A percentile compares a stretch with the other conserved stretches of the same genome.
Evolutionary conservation across 2,329 filamentous ascomycete genomes (phyloP).

Genomic region (Curvularia spicifera): DNA sequence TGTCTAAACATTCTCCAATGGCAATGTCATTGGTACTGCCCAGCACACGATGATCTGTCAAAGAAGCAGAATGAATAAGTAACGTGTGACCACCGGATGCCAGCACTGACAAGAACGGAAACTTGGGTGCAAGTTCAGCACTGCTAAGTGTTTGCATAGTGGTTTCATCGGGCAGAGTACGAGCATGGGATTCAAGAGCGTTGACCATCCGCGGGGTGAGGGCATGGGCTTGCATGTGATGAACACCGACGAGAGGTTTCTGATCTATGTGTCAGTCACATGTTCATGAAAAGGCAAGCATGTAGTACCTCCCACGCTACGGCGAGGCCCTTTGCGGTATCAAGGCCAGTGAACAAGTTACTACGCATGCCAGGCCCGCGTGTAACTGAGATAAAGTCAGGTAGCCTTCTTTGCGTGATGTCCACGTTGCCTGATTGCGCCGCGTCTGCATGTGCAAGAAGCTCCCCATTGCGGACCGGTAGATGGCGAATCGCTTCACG

Average conservation of each 20-base stretch:
- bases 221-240: slow-evolving; percentile 98
- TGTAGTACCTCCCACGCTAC: slow-evolving; percentile 70
- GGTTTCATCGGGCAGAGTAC: neutral
- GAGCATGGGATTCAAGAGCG: slow-evolving; percentile 57
- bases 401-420: slow-evolving; percentile 51
- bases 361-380: slow-evolving; percentile 87
- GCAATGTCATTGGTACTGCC: slow-evolving; percentile 79
- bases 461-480: slow-evolving; percentile 39
- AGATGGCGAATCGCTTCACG: slow-evolving; percentile 66
- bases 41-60: slow-evolving; percentile 75
- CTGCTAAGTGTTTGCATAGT: neutral
- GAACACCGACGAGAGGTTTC: slow-evolving; percentile 81
- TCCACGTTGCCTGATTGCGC: neutral
- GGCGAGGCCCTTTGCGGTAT: slow-evolving; percentile 85
- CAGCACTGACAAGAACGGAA: slow-evolving; percentile 87
- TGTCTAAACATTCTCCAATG: slow-evolving; percentile 90
- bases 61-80: slow-evolving; percentile 73
- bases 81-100: slow-evolving; percentile 93
- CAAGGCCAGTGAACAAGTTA: slow-evolving; percentile 77
- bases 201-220: slow-evolving; percentile 80
- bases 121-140: slow-evolving; percentile 58
- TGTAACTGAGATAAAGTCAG: slow-evolving; percentile 88
- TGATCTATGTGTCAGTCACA: slow-evolving; percentile 16
- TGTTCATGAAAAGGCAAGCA: neutral
- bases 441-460: neutral